Base-by-base conservation (phyloP, 331 rosid species). In the Rosa hybrid region DNA sequence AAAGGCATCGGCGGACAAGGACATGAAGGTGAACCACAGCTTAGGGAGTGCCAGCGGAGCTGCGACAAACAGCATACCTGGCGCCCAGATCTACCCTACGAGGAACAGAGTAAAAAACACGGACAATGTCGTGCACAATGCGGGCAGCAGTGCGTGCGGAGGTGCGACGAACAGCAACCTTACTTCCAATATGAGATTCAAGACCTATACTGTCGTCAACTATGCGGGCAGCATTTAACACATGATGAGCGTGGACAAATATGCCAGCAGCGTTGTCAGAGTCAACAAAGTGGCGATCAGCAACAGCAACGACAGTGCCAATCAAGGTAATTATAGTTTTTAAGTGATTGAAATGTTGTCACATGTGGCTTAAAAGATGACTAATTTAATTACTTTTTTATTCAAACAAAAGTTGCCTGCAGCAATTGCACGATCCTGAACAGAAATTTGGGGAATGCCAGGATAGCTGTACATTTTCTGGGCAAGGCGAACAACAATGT, bases 211-310 rank as follows among this genome's bases (percentile, higher is more conserved):
- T 48, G 51, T 50, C 56, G 56, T 50, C 56, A 13, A 14, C 50
- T 23, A 4, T 71, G 75, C 3, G 12, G 12, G 13, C 54, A 45
- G 25, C 62, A 16, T 51, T 51, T 8, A 45, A 42, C 17, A 30
- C 75, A 44, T 9, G 41, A 14, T 0, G 27, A 76, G 63, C 25
- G 57, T 54, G 46, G 21, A 48, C 46, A 51, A 25, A 41, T 38
- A 7, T 82, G 85, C 68, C 78, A 69, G 39, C 68, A 71, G 25
- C 11, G 7, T 20, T 76, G 80, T 25, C 72, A 76, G 72, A 63
- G 4, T 14, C 60, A 45, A 16, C n/a, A 65, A 17, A 71, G 51
- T 48, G 51, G 51, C 7, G 60, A 30, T 2, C 11, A 14, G 21
- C 42, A 14, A 34, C 60, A 68, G 34, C 34, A 30, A 30, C 34